phyloP scores from a whole-genome alignment of 75 land plant genomes.

The Picea sitchensis region DNA sequence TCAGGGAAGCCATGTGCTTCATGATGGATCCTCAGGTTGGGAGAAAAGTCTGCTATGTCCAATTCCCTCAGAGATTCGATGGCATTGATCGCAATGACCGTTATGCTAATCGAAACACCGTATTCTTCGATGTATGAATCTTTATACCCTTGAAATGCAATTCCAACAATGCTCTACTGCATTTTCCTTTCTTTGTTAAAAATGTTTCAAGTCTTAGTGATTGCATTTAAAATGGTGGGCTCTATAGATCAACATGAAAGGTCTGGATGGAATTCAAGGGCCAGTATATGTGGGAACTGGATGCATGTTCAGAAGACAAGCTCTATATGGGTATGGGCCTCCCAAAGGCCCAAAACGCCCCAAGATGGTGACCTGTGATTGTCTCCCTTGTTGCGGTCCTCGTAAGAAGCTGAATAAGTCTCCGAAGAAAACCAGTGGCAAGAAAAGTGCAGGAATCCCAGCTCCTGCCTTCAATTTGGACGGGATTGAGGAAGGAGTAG shows the following conservation, averaged over 20 bases:
- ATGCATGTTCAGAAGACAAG: slow-evolving; percentile 77
- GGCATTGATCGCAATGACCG: slow-evolving; percentile 81
- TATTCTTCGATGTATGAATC: slow-evolving; percentile 80
- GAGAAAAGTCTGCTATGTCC: slow-evolving; percentile 75
- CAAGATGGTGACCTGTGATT: slow-evolving; percentile 71
- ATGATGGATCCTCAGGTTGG: slow-evolving; percentile 84
- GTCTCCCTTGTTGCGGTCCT: slow-evolving; percentile 77
- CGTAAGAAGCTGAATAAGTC: slow-evolving; percentile 51
- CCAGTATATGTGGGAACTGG: slow-evolving; percentile 90
- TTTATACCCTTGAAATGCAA: background rate
- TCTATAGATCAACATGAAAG: slow-evolving; percentile 80
- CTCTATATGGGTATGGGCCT: slow-evolving; percentile 78
- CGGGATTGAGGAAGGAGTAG: slow-evolving; percentile 19
- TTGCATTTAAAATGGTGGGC: slow-evolving; percentile 1
- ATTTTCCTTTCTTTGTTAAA: background rate
- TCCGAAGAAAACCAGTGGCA: slow-evolving; percentile 7
- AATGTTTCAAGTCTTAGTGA: background rate
- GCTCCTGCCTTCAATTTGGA: slow-evolving; percentile 10
- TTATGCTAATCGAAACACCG: slow-evolving; percentile 87
- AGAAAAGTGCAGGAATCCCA: background rate
- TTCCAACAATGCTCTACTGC: too few relatives aligned
- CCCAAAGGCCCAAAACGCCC: slow-evolving; percentile 67
- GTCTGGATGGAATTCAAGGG: slow-evolving; percentile 87
- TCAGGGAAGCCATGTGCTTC: slow-evolving; percentile 78
- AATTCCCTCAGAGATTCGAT: slow-evolving; percentile 86